These are phyloP conservation scores for Solanum virginianum DNA, from an alignment of 257 asterid genomes.

Conservation along the genomic window DNA sequence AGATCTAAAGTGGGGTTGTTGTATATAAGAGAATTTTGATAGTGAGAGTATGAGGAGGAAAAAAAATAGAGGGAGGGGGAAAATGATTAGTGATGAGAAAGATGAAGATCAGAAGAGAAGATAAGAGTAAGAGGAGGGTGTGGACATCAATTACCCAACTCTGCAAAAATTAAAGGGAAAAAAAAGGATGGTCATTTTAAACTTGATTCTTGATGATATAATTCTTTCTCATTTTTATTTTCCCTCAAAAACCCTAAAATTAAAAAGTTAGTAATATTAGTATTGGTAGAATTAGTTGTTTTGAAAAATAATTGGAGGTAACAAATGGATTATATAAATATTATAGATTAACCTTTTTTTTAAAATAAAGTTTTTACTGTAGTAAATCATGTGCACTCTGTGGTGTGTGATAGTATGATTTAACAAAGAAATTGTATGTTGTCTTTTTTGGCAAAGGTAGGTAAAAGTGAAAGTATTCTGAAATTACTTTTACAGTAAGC, in stretches of 20 bases:
- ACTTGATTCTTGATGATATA: neutral
- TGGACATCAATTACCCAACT: constrained; percentile 33
- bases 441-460: neutral
- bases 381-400: constrained; percentile 10
- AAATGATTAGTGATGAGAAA: constrained; percentile 16
- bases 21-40: neutral
- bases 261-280: neutral
- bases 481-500: constrained; percentile 21
- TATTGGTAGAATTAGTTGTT: neutral
- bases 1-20: neutral
- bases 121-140: constrained; percentile 33
- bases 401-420: neutral
- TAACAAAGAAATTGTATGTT: neutral
- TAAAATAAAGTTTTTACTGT: neutral
- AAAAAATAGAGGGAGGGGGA: neutral
- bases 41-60: neutral
- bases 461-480: constrained; percentile 2
- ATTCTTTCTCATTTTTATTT: neutral
- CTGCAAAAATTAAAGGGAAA: neutral
- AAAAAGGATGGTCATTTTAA: neutral
- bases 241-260: neutral
- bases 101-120: constrained; percentile 28
- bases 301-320: neutral
- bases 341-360: too few species aligned
- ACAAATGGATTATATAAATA: neutral